These are phyloP conservation scores for Diaporthe sp. DNA, from an alignment of 2,329 filamentous ascomycete species.

Conservation along the genomic window DNA sequence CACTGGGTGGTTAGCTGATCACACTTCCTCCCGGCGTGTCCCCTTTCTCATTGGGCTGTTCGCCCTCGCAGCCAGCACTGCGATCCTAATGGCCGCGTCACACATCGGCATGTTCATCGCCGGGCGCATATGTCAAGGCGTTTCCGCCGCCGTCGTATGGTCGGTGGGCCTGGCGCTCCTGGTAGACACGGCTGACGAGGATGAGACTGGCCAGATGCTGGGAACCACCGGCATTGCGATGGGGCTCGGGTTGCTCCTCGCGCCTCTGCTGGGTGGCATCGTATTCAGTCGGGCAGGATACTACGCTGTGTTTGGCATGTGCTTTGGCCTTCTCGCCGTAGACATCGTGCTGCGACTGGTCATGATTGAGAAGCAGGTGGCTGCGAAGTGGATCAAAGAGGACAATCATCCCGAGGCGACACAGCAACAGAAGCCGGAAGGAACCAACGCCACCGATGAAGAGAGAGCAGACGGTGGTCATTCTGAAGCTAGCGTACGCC, in stretches of 20 bases:
- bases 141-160: constrained; percentile 28
- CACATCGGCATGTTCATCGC: constrained; percentile 28
- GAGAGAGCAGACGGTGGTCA: background rate
- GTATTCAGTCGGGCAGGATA: constrained; percentile 29
- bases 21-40: constrained; percentile 25
- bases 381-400: background rate
- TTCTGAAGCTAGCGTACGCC: background rate
- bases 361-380: constrained; percentile 30
- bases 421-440: background rate
- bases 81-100: constrained; percentile 24
- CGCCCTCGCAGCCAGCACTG: constrained; percentile 27
- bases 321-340: constrained; percentile 28
- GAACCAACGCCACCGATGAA: background rate
- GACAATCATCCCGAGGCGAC: background rate
- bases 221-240: constrained; percentile 30
- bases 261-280: constrained; percentile 29
- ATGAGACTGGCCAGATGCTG: constrained; percentile 28
- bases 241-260: constrained; percentile 26
- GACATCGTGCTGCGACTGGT: constrained; percentile 29
- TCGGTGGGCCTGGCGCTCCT: constrained; percentile 32
- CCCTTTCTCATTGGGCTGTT: constrained; percentile 24
- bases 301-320: constrained; percentile 25
- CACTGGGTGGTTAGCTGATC: constrained; percentile 31
- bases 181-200: constrained; percentile 29
- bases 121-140: constrained; percentile 26